A percentile compares a stretch with the other conserved stretches of the same genome.
phyloP scores from a whole-genome alignment of 441 rosid genomes.

The Melastoma candidum region DNA sequence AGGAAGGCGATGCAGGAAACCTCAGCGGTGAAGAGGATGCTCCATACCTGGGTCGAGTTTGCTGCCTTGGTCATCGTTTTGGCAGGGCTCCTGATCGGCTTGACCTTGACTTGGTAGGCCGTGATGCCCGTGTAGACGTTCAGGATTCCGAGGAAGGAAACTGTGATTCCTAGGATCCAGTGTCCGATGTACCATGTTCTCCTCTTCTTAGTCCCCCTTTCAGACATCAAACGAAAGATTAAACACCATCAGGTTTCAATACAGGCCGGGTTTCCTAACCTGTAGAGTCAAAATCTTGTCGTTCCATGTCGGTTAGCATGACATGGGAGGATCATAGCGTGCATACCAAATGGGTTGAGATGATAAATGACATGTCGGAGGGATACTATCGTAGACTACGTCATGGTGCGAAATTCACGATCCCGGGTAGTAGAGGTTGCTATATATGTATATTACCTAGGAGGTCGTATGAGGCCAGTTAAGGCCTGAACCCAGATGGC shows the following conservation, averaged over 20 bases:
- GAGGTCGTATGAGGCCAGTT: constrained; percentile 60
- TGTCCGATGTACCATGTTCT: constrained; percentile 64
- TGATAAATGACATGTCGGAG: too few relatives aligned
- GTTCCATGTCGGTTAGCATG: too few relatives aligned
- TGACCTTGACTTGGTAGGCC: constrained; percentile 44
- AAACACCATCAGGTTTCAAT: too few relatives aligned
- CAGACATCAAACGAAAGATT: not conserved
- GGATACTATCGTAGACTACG: not conserved
- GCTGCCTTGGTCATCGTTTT: constrained; percentile 14
- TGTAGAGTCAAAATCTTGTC: too few relatives aligned
- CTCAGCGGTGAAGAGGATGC: constrained; percentile 60
- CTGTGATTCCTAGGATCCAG: constrained; percentile 67
- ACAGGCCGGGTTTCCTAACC: too few relatives aligned
- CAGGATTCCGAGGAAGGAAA: constrained; percentile 49
- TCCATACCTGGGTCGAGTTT: constrained; percentile 44
- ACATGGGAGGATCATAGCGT: too few relatives aligned
- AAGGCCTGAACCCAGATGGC: constrained; percentile 74
- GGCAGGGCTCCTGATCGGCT: too few relatives aligned
- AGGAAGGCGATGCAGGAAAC: constrained; percentile 48
- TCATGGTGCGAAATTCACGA: not conserved
- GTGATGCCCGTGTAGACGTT: constrained; percentile 73
- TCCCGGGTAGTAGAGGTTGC: too few relatives aligned
- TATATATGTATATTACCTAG: constrained; percentile 27
- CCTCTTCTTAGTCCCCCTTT: constrained; percentile 55
- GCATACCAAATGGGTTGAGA: too few relatives aligned